Evolutionary conservation across 257 asterid genomes (phyloP), one percentile per base, ranked within the genome.

Genomic region (Solanum okadae): DNA sequence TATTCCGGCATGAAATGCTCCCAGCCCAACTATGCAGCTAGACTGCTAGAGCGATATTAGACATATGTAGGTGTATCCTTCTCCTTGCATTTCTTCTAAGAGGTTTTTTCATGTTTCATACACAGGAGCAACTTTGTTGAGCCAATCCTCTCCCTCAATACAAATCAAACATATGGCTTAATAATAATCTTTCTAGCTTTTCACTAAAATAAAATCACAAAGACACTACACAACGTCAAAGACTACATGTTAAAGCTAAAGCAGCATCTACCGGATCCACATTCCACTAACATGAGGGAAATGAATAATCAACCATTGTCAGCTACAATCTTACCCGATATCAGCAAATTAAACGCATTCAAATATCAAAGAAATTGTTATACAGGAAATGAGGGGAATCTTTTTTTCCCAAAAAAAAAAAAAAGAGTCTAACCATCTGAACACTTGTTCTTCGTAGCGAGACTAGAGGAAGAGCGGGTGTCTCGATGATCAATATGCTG

Each of bases 401-500:
- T 7, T 27, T n/a, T 52, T 20, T 72, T 33, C 25, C 27, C 44
- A 72, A 72, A 8, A 63, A 37, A 34, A 37, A 34, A 10, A n/a
- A 40, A 33, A 72, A 82, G 20, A 31, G 22, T 35, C 90, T 79
- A 34, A 95, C 98, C 99, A 70, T 96, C 97, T 46, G 98, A 94
- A 86, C 92, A 94, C 93, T 94, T 96, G 88, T 90, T 94, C 93
- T 61, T 90, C 87, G 91, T 82, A 25, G 89, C 72, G 86, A 93
- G 91, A 71, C 78, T 71, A 71, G 78, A 71, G 3, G n/a, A 71
- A 71, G 78, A 71, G 78, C 78, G 78, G 8, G 78, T 33, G 61
- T 94, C 95, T 68, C 98, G 93, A 27, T 88, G 93, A 86, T 93
- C 98, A 81, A 92, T 59, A 75, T 92, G 93, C 90, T 88, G 91